Evolutionary conservation across 1,284 basidiomycete genomes (phyloP).

Genomic region (Ganoderma lucidum): DNA sequence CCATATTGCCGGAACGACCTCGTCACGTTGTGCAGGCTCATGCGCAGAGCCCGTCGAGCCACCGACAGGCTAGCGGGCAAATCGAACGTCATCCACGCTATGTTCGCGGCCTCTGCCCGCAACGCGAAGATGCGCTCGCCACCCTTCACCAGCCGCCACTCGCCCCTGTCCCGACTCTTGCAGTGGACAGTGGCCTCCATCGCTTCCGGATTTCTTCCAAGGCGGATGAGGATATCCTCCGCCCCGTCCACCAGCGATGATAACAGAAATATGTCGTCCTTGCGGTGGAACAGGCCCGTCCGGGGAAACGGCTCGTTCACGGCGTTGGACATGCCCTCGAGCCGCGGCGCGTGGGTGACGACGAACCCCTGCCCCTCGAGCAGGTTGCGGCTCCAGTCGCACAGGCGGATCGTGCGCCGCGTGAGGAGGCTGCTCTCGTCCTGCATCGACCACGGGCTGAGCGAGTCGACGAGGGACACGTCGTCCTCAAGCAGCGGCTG

Average conservation of each 20-base stretch:
- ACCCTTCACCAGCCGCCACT: not conserved
- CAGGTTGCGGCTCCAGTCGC: constrained; percentile 6
- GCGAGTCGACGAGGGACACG: constrained; percentile 1
- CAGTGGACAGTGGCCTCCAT: constrained; percentile 3
- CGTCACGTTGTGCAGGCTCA: constrained; percentile 3
- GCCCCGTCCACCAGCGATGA: not conserved
- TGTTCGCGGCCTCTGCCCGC: not conserved
- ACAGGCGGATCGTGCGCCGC: not conserved
- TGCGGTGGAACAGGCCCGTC: not conserved
- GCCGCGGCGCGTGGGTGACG: not conserved
- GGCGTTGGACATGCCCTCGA: not conserved
- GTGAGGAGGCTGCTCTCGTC: not conserved
- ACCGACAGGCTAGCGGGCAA: not conserved
- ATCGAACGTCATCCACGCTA: constrained; percentile 1
- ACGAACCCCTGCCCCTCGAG: not conserved
- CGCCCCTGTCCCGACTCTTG: not conserved
- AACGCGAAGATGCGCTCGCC: not conserved
- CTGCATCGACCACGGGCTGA: constrained; percentile 1
- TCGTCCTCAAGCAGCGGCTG: constrained; percentile 2
- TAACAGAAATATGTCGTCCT: not conserved
- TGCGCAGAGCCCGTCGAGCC: not conserved
- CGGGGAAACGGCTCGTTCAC: not conserved
- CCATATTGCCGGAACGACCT: not conserved
- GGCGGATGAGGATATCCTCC: constrained; percentile 2
- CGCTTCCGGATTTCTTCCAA: not conserved